A percentile compares a stretch with the other conserved stretches of the same genome.
These are phyloP conservation scores for Aureobasidium sp. DNA, from an alignment of 2,329 filamentous ascomycete genomes.

Conservation along the genomic window DNA sequence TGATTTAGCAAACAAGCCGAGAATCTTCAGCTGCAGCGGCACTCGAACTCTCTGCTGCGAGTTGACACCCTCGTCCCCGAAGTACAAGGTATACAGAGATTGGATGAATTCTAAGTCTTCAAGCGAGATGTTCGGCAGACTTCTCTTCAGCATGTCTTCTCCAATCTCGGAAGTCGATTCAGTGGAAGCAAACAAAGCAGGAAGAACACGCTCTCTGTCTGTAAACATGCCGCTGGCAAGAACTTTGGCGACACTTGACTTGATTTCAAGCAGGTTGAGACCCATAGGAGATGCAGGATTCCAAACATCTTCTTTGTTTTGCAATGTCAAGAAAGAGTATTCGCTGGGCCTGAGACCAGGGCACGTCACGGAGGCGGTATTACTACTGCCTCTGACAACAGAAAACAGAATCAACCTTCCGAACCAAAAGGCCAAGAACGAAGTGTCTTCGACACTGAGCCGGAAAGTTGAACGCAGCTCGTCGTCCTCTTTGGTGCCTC, in stretches of 20 bases:
- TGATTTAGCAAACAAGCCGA: constrained; percentile 71
- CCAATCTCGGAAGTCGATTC: constrained; percentile 79
- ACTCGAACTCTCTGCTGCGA: constrained; percentile 48
- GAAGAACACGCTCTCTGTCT: constrained; percentile 75
- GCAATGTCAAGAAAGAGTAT: constrained; percentile 59
- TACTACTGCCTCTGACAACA: constrained; percentile 29
- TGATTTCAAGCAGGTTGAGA: constrained; percentile 62
- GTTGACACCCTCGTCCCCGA: constrained; percentile 45
- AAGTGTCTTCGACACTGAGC: constrained; percentile 63
- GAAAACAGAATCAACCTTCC: constrained; percentile 67
- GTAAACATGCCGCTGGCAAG: constrained; percentile 80
- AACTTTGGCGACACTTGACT: constrained; percentile 62
- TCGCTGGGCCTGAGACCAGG: constrained; percentile 60
- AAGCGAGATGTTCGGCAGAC: constrained; percentile 58
- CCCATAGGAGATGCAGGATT: constrained; percentile 53
- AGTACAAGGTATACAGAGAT: constrained; percentile 66
- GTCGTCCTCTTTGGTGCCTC: constrained; percentile 72
- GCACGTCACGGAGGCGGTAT: constrained; percentile 36
- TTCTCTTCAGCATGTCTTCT: constrained; percentile 81
- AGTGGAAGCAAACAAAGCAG: constrained; percentile 74
- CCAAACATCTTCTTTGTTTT: constrained; percentile 64
- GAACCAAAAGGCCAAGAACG: constrained; percentile 67
- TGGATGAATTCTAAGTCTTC: constrained; percentile 60
- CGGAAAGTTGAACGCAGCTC: constrained; percentile 60
- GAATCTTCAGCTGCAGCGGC: constrained; percentile 68